A percentile compares a stretch with the other conserved stretches of the same genome.
These are phyloP conservation scores for Aspergillus heteromorphus DNA, from an alignment of 495 filamentous ascomycete species.

Conservation along the genomic window DNA sequence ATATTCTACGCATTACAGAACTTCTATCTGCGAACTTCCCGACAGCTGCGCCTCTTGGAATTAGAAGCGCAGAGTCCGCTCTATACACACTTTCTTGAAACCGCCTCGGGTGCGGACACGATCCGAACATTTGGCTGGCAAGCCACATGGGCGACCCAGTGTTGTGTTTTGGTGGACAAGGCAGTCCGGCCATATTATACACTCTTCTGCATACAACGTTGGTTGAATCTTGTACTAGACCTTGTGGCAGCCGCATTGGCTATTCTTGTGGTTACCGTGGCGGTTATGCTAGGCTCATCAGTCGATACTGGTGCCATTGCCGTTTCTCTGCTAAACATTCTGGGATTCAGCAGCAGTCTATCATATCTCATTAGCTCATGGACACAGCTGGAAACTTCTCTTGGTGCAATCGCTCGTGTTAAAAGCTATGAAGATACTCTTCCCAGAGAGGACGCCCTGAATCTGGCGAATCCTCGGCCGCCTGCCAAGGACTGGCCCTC, in stretches of 20 bases:
- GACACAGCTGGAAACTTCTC: neutral
- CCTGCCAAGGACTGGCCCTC: neutral
- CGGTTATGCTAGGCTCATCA: neutral
- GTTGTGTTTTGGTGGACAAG: neutral
- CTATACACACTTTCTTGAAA: neutral
- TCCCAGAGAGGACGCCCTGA: neutral
- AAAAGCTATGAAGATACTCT: neutral
- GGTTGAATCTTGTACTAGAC: neutral
- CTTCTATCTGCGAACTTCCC: neutral
- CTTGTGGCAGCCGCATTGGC: neutral
- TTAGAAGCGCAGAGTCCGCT: neutral
- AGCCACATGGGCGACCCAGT: neutral
- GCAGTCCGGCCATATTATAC: neutral
- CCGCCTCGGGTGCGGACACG: neutral
- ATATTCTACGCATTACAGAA: neutral
- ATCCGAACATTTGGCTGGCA: neutral
- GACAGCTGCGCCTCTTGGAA: neutral
- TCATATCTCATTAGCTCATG: neutral
- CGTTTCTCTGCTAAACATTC: neutral
- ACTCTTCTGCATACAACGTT: neutral
- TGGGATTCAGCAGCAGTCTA: neutral
- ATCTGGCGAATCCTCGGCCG: neutral
- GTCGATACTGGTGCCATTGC: neutral
- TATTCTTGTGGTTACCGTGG: neutral
- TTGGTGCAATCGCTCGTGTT: neutral